These are phyloP conservation scores for Termitomyces sp. DNA, from an alignment of 768 basidiomycete species.

Conservation along the genomic window DNA sequence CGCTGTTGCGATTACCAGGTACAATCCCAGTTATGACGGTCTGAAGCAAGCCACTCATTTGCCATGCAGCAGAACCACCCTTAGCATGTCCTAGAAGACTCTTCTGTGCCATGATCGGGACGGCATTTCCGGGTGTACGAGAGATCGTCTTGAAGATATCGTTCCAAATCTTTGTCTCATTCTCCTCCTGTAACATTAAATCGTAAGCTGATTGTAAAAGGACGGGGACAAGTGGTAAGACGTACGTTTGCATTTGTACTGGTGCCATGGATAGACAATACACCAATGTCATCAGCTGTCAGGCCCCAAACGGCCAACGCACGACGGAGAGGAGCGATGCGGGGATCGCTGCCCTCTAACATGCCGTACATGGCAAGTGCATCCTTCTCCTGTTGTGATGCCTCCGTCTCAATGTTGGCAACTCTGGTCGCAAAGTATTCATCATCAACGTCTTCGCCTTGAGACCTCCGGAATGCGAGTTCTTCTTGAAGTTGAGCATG, in stretches of 20 bases:
- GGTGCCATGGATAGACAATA: slow-evolving; percentile 86
- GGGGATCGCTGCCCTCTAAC: slow-evolving; percentile 84
- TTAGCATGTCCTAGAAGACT: slow-evolving; percentile 96
- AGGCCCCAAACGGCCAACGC: slow-evolving; percentile 97
- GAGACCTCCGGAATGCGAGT: slow-evolving; percentile 53
- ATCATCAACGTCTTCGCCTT: slow-evolving; percentile 50
- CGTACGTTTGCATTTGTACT: slow-evolving; percentile 79
- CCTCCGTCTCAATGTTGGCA: slow-evolving; percentile 86
- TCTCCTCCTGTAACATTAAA: slow-evolving; percentile 70
- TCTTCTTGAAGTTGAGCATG: slow-evolving; percentile 82
- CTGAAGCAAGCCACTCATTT: slow-evolving; percentile 89
- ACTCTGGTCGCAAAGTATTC: slow-evolving; percentile 76
- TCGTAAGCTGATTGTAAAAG: slow-evolving; percentile 3
- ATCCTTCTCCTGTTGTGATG: slow-evolving; percentile 87
- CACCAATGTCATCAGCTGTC: slow-evolving; percentile 88
- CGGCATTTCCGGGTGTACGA: slow-evolving; percentile 93
- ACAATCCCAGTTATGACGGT: slow-evolving; percentile 81
- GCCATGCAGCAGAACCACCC: slow-evolving; percentile 99
- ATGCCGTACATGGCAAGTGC: slow-evolving; percentile 93
- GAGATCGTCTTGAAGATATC: slow-evolving; percentile 86
- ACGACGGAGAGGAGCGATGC: slow-evolving; percentile 87
- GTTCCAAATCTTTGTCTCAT: slow-evolving; percentile 97
- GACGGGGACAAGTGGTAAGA: slow-evolving; percentile 3
- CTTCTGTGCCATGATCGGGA: slow-evolving; percentile 97
- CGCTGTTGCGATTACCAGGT: slow-evolving; percentile 94